A percentile compares a stretch with the other conserved stretches of the same genome.
phyloP scores from a whole-genome alignment of 805 yeast genomes.

The Candida vartiovaarae region DNA sequence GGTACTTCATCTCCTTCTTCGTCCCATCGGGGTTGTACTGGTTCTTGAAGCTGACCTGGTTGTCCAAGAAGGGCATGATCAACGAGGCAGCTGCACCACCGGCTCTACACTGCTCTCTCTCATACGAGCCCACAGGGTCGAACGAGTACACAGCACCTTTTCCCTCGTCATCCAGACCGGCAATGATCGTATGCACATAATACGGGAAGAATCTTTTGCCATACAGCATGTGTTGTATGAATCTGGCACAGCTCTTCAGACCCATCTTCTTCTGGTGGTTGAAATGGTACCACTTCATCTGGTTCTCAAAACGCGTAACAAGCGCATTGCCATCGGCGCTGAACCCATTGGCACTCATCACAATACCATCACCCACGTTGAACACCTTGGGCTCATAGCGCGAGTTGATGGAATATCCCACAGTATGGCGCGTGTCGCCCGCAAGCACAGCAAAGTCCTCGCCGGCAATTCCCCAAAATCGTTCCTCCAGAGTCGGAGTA shows the following conservation, averaged over 20 bases:
- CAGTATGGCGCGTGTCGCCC: slow-evolving; percentile 96
- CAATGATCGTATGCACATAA: slow-evolving; percentile 90
- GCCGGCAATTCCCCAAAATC: slow-evolving; percentile 95
- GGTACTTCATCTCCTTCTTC: slow-evolving; percentile 53
- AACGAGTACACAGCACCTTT: slow-evolving; percentile 93
- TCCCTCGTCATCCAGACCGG: slow-evolving; percentile 83
- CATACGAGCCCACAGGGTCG: slow-evolving; percentile 97
- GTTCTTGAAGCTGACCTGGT: slow-evolving; percentile 93
- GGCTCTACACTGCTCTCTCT: slow-evolving; percentile 94
- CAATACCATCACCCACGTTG: slow-evolving; percentile 79
- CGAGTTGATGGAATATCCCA: slow-evolving; percentile 89
- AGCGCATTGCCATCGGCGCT: slow-evolving; percentile 91
- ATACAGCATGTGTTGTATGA: slow-evolving; percentile 82
- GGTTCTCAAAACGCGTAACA: slow-evolving; percentile 58
- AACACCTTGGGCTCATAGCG: slow-evolving; percentile 88
- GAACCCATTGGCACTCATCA: slow-evolving; percentile 92
- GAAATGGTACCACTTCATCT: slow-evolving; percentile 87
- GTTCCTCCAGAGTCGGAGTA: slow-evolving; percentile 97
- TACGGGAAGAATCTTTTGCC: slow-evolving; percentile 95
- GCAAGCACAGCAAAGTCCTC: slow-evolving; percentile 95
- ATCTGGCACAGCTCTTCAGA: slow-evolving; percentile 76
- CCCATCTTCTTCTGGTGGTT: slow-evolving; percentile 70
- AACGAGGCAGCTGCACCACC: slow-evolving; percentile 96
- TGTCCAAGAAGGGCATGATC: slow-evolving; percentile 96
- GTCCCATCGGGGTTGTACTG: slow-evolving; percentile 75